Percentiles rank a stretch among this genome's conserved stretches.
Conservation (phyloP, 164 flowering plant genomes). For the Piper betle region DNA sequence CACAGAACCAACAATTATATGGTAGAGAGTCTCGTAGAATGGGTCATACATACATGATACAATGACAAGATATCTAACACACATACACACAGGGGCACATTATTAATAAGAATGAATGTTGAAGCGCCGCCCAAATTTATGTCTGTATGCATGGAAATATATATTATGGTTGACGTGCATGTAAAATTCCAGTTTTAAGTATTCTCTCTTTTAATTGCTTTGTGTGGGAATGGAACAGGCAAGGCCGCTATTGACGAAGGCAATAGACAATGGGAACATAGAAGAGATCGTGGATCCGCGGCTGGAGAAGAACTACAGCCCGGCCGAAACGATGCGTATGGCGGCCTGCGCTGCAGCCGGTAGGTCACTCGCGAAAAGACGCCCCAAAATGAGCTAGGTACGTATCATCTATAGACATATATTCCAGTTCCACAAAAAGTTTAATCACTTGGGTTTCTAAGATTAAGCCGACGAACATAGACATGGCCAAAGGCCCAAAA, state of each 20-base stretch:
- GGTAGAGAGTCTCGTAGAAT: conserved; percentile 78
- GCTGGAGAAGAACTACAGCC: conserved; percentile 29
- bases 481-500: not conserved
- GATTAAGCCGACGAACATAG: not conserved
- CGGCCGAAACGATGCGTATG: conserved; percentile 52
- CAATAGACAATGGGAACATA: conserved; percentile 32
- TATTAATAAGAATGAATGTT: not conserved
- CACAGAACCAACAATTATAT: conserved; percentile 19
- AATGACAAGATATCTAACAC: not conserved
- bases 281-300: conserved; percentile 39
- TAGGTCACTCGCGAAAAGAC: conserved; percentile 68
- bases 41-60: conserved; percentile 31
- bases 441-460: not conserved
- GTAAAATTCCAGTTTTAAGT: not conserved
- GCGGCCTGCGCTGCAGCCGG: conserved; percentile 60
- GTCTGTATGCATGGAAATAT: too few species aligned
- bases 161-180: too few species aligned
- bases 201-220: not conserved
- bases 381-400: conserved; percentile 89
- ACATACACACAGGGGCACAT: not conserved
- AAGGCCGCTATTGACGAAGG: conserved; percentile 38
- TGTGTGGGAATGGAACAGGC: conserved; percentile 35
- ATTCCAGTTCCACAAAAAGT: not conserved
- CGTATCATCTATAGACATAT: not conserved
- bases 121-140: not conserved